phyloP scores from a whole-genome alignment of 495 filamentous ascomycete species.

The Neurospora sp. region DNA sequence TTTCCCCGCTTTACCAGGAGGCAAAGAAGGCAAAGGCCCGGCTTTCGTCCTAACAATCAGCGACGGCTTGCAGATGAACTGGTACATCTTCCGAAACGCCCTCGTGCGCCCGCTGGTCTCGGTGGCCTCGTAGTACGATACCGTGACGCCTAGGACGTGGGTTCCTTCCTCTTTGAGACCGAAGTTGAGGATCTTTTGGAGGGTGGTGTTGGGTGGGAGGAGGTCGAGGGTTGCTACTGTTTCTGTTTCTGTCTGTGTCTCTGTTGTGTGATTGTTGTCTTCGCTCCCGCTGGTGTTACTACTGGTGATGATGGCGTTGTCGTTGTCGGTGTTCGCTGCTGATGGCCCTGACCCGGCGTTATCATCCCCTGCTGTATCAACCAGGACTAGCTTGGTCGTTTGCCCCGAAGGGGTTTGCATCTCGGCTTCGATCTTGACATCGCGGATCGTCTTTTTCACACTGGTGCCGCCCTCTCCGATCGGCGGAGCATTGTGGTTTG shows the following conservation, averaged over 20 bases:
- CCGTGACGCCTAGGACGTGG: slow-evolving; percentile 87
- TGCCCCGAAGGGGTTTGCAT: slow-evolving; percentile 71
- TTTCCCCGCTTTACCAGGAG: background rate
- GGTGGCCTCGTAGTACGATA: slow-evolving; percentile 70
- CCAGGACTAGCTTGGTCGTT: slow-evolving; percentile 16
- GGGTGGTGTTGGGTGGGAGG: slow-evolving; percentile 47
- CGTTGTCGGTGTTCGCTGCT: background rate
- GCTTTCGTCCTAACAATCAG: slow-evolving; percentile 86
- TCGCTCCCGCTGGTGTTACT: background rate
- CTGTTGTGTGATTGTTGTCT: background rate
- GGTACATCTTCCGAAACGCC: slow-evolving; percentile 92
- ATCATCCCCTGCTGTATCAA: slow-evolving; percentile 5
- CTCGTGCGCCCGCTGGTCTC: slow-evolving; percentile 60
- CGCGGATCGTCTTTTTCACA: slow-evolving; percentile 48
- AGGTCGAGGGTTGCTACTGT: slow-evolving; percentile 45
- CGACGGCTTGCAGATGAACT: slow-evolving; percentile 84
- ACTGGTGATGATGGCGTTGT: background rate
- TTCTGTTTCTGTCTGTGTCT: background rate
- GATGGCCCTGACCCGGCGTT: slow-evolving; percentile 3
- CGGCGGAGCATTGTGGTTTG: slow-evolving; percentile 67
- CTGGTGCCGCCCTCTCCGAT: slow-evolving; percentile 4
- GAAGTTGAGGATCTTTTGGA: slow-evolving; percentile 76
- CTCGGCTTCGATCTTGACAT: slow-evolving; percentile 76
- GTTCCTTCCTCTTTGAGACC: slow-evolving; percentile 90
- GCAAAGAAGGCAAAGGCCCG: slow-evolving; percentile 41